Evolutionary conservation across 2,329 filamentous ascomycete genomes (phyloP).

Genomic region (Bipolaris bicolor): DNA sequence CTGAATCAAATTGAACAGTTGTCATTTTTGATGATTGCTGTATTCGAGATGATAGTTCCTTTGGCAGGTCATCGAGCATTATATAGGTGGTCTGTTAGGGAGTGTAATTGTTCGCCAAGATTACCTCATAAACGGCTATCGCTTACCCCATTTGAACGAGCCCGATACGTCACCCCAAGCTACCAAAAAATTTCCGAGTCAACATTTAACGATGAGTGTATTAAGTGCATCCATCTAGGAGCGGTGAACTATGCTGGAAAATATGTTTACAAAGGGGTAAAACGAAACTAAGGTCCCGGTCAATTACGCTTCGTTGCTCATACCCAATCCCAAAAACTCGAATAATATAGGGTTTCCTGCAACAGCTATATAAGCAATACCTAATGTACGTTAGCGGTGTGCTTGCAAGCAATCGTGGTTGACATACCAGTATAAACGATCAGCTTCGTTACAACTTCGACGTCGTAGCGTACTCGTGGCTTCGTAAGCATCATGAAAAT

Average conservation of each 20-base stretch:
- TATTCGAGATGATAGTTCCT: neutral
- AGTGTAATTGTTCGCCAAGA: neutral
- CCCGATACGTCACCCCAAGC: neutral
- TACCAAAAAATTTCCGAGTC: neutral
- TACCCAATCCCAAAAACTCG: slow-evolving; percentile 62
- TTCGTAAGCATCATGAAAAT: slow-evolving; percentile 85
- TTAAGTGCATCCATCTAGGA: slow-evolving; percentile 5
- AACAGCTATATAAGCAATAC: slow-evolving; percentile 82
- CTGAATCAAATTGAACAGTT: neutral
- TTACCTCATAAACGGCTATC: neutral
- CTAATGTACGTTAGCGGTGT: slow-evolving; percentile 51
- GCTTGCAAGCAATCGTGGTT: neutral
- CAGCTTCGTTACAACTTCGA: slow-evolving; percentile 97
- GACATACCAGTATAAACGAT: slow-evolving; percentile 89
- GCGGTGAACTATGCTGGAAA: neutral
- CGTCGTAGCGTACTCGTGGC: slow-evolving; percentile 91
- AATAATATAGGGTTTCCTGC: slow-evolving; percentile 77
- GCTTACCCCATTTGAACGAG: neutral
- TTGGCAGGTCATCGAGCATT: neutral
- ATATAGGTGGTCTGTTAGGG: neutral
- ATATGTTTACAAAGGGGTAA: slow-evolving; percentile 3
- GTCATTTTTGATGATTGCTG: neutral
- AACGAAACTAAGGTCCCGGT: neutral
- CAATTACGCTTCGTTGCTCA: slow-evolving; percentile 27
- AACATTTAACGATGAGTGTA: neutral